Evolutionary conservation across 2,329 filamentous ascomycete species (phyloP), one percentile per base, ranked within the genome.

Genomic region (Diaporthe vexans): DNA sequence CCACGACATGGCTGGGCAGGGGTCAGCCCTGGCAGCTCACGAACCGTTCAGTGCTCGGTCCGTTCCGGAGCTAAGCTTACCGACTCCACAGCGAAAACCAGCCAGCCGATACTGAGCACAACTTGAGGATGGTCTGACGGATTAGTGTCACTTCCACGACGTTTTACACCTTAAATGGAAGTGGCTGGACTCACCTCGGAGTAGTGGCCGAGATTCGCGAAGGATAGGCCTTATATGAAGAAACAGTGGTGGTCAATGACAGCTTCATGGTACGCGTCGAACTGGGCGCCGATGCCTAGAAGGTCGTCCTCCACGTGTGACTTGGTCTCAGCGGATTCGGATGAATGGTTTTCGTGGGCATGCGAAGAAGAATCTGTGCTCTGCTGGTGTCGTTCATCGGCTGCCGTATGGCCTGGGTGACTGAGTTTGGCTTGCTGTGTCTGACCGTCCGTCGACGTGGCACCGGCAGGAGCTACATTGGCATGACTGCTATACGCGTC

Each of bases 261-360:
- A 7, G 24, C 37, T 24, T 43, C 67, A 48, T 21, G 4, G 51
- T 58, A 70, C 15, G n/a, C 24, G 19, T 63, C 46, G n/a, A 72
- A 72, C 46, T 72, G 70, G 33, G 70, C 17, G 3, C 70, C 70
- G 4, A 72, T 21, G 35, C 70, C 70, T 13, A 10, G 35, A 52
- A 72, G 48, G 19, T 35, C n/a, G 11, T 56, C 19, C 8, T 35
- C 17, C 9, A 29, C 7, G 13, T 24, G 17, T 19, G 48, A n/a
- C 57, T 51, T 61, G 15, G 4, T 2, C 26, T 13, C 33, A 17
- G 2, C 7, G 11, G n/a, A 8, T n/a, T 24, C n/a, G 2, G 35
- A 3, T 10, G 35, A 11, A 17, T 4, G 4, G 29, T 13, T 15
- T 24, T 21, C n/a, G 5, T 68, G 33, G 15, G 5, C 33, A 7